These are phyloP conservation scores for Pythium folliculosum DNA, from an alignment of 352 stramenopile genomes.

Conservation along the genomic window DNA sequence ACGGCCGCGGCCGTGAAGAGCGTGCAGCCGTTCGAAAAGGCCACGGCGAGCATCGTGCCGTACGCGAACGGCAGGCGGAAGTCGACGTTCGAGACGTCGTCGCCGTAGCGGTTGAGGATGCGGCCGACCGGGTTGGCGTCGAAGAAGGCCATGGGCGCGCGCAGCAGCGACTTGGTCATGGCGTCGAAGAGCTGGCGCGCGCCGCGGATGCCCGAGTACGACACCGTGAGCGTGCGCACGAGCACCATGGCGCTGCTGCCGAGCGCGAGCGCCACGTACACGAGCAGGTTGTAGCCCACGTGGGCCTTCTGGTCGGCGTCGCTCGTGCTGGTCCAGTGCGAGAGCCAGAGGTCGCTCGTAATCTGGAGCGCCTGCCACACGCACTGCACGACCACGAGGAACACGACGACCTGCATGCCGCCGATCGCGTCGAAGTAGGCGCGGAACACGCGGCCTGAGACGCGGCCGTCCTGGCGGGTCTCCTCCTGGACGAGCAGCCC, in stretches of 20 bases:
- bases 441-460: conserved; percentile 40
- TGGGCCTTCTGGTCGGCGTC: conserved; percentile 82
- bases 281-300: conserved; percentile 68
- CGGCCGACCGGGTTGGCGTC: conserved; percentile 89
- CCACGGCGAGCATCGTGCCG: conserved; percentile 73
- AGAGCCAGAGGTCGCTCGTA: conserved; percentile 90
- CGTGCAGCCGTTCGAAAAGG: conserved; percentile 77
- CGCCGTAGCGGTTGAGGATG: conserved; percentile 90
- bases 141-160: conserved; percentile 93
- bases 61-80: conserved; percentile 74
- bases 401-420: conserved; percentile 43
- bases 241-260: conserved; percentile 56
- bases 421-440: conserved; percentile 55
- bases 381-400: conserved; percentile 65
- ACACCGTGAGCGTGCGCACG: conserved; percentile 59
- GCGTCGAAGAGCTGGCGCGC: conserved; percentile 83
- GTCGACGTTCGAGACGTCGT: conserved; percentile 94
- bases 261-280: conserved; percentile 62
- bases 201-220: conserved; percentile 53
- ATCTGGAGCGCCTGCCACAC: conserved; percentile 88
- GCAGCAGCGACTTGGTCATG: conserved; percentile 83
- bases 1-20: conserved; percentile 82
- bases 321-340: conserved; percentile 77
- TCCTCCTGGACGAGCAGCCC: conserved; percentile 40
- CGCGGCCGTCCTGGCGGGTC: conserved; percentile 32